These are phyloP conservation scores for Aspergillus spinulosporus DNA, from an alignment of 2,329 filamentous ascomycete species.

Conservation along the genomic window DNA sequence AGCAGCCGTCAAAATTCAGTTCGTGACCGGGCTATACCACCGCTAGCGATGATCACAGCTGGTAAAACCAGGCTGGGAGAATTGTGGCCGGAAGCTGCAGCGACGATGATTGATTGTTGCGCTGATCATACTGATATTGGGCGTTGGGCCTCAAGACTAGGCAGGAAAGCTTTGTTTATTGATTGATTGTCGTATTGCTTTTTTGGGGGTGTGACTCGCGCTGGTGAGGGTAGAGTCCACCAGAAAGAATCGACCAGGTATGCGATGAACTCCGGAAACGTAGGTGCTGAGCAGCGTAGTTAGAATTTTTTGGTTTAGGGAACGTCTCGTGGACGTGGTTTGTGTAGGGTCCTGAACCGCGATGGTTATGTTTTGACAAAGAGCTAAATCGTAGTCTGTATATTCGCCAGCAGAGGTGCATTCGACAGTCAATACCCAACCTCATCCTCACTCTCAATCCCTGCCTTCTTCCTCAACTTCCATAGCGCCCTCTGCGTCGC, in stretches of 20 bases:
- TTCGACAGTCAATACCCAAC: slow-evolving; percentile 30
- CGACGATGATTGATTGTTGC: not conserved
- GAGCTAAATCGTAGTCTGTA: not conserved
- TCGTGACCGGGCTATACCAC: not conserved
- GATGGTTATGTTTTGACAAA: too few species aligned
- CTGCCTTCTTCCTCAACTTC: slow-evolving; percentile 43
- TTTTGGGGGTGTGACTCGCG: not conserved
- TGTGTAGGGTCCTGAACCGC: too few species aligned
- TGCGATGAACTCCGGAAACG: too few species aligned
- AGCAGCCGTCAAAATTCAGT: not conserved
- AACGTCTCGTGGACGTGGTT: too few species aligned
- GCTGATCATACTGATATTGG: not conserved
- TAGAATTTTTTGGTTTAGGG: too few species aligned
- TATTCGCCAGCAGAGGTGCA: not conserved
- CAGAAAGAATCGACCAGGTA: too few species aligned
- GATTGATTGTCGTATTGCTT: not conserved
- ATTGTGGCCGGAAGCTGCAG: not conserved
- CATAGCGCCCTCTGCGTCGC: slow-evolving; percentile 33
- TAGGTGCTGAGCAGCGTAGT: too few species aligned
- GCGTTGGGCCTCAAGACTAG: not conserved
- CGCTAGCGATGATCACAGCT: too few species aligned
- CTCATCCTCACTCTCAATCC: slow-evolving; percentile 41
- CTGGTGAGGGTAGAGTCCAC: not conserved
- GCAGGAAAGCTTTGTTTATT: not conserved
- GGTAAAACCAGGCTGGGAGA: not conserved